These are phyloP conservation scores for Xylariales sp. DNA, from an alignment of 2,329 filamentous ascomycete species.

Conservation along the genomic window DNA sequence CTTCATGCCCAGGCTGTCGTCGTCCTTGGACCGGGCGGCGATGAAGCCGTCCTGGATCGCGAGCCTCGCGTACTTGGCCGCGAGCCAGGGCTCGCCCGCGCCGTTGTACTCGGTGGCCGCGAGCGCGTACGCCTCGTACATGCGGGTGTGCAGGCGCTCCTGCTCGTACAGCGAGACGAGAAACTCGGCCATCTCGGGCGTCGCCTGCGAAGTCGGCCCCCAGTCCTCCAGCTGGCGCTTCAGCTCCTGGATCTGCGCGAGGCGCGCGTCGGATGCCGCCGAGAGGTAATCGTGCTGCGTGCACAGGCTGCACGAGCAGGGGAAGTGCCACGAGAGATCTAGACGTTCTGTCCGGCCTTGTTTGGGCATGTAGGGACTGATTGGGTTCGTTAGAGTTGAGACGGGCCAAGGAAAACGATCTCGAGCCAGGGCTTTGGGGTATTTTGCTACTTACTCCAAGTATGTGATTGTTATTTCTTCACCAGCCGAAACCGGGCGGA, in stretches of 20 bases:
- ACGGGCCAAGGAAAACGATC: no score
- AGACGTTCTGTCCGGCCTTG: slow-evolving; percentile 23
- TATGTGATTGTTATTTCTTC: slow-evolving; percentile 38
- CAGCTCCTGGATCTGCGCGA: slow-evolving; percentile 24
- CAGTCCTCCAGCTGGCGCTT: slow-evolving; percentile 30
- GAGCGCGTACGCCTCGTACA: slow-evolving; percentile 30
- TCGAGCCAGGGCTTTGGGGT: no score
- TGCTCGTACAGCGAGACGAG: slow-evolving; percentile 32
- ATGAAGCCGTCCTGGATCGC: slow-evolving; percentile 32
- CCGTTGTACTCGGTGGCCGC: slow-evolving; percentile 35
- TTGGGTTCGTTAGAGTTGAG: no score
- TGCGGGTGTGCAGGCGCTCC: slow-evolving; percentile 29
- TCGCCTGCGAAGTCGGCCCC: slow-evolving; percentile 18
- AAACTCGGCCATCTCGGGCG: slow-evolving; percentile 29
- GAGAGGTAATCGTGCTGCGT: slow-evolving; percentile 18
- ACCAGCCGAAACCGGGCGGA: slow-evolving; percentile 29
- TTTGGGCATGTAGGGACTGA: slow-evolving; percentile 26
- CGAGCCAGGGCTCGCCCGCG: slow-evolving; percentile 31
- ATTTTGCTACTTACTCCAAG: slow-evolving; percentile 29
- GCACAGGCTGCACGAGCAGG: slow-evolving; percentile 32
- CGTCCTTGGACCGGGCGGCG: slow-evolving; percentile 21
- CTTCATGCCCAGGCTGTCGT: slow-evolving; percentile 28
- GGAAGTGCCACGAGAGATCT: slow-evolving; percentile 30
- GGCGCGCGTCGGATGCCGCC: slow-evolving; percentile 27
- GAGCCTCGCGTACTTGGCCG: slow-evolving; percentile 31